Conservation (phyloP, 495 filamentous ascomycete species). For the Glutinoglossum americanum region DNA sequence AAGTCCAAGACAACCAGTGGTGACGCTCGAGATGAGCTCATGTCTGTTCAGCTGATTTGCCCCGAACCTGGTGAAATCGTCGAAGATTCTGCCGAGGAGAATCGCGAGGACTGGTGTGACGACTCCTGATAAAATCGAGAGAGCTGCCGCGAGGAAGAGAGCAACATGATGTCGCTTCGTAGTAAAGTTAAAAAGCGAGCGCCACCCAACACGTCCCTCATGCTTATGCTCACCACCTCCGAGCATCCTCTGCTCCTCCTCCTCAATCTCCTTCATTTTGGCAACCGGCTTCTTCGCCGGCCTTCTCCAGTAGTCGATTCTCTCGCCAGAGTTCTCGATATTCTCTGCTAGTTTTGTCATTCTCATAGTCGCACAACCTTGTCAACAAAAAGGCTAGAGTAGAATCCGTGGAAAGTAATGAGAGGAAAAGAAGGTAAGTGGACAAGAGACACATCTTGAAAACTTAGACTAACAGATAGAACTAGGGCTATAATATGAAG, state of each 20-base stretch:
- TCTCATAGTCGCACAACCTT: background rate
- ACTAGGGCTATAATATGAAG: too few species aligned
- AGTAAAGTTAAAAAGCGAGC: conserved; percentile 52
- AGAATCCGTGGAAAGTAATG: background rate
- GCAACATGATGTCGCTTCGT: conserved; percentile 33
- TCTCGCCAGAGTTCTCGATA: background rate
- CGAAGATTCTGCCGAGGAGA: conserved; percentile 57
- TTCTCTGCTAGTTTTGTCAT: background rate
- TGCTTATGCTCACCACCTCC: background rate
- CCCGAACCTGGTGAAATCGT: conserved; percentile 44
- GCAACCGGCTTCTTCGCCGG: background rate
- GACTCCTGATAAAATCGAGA: conserved; percentile 38
- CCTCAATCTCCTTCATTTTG: background rate
- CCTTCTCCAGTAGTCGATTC: background rate
- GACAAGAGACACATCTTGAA: background rate
- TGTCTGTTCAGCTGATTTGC: conserved; percentile 24
- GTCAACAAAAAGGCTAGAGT: background rate
- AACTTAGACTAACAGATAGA: background rate
- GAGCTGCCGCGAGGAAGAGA: conserved; percentile 27
- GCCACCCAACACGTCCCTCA: conserved; percentile 12
- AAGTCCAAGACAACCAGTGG: conserved; percentile 34
- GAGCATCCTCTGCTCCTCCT: background rate
- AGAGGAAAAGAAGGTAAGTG: background rate
- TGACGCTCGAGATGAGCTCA: conserved; percentile 32
- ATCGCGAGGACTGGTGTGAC: conserved; percentile 43